phyloP scores from a whole-genome alignment of 2,329 filamentous ascomycete species.

The Phaeosphaeriaceae sp. region DNA sequence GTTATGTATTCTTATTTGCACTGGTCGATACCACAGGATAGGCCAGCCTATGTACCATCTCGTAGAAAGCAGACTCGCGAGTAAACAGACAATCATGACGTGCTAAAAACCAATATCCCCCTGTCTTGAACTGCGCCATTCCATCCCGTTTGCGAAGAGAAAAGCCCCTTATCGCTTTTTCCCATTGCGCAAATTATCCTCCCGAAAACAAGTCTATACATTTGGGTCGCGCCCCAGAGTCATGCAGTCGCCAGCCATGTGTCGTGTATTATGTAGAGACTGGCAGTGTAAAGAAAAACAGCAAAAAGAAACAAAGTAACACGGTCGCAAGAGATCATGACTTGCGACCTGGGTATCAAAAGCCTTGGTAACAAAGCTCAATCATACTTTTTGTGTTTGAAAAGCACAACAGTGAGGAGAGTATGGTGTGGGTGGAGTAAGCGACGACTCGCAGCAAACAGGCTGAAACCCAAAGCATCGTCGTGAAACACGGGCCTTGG shows the following conservation, averaged over 20 bases:
- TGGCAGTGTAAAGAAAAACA: background rate
- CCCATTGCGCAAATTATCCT: background rate
- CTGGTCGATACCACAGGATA: background rate
- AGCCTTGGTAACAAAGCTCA: background rate
- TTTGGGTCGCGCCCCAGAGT: background rate
- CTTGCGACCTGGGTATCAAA: conserved; percentile 25
- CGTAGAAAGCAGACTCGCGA: background rate
- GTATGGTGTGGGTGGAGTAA: conserved; percentile 1
- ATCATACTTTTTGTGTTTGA: background rate
- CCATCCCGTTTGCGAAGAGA: no score
- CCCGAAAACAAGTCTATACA: background rate
- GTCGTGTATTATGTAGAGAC: background rate
- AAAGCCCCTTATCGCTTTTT: background rate
- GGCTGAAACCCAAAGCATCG: conserved; percentile 35
- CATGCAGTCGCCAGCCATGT: background rate
- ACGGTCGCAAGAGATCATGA: conserved; percentile 21
- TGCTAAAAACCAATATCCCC: background rate
- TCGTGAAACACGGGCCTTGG: conserved; percentile 29
- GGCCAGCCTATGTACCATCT: background rate
- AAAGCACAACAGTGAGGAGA: background rate
- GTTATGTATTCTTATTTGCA: background rate
- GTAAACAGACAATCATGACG: background rate
- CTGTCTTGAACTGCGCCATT: background rate
- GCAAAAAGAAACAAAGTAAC: background rate
- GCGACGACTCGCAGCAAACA: background rate